A percentile compares a stretch with the other conserved stretches of the same genome.
phyloP scores from a whole-genome alignment of 352 stramenopile species.

The Phytopythium helicoides region DNA sequence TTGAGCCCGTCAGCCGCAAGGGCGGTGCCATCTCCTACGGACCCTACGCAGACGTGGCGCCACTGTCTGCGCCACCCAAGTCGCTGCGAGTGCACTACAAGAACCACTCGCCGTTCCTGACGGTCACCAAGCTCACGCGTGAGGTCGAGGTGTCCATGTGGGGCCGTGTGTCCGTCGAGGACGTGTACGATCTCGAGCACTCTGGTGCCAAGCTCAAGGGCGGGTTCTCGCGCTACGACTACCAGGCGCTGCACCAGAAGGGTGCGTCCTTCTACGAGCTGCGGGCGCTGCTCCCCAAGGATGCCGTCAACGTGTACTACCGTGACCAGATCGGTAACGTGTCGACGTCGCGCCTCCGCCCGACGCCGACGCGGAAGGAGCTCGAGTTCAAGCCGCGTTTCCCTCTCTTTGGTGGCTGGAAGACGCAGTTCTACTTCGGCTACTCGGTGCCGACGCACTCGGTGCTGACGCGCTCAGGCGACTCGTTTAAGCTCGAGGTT shows the following conservation, averaged over 20 bases:
- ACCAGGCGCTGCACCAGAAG: conserved; percentile 55
- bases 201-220: conserved; percentile 83
- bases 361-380: conserved; percentile 49
- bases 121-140: conserved; percentile 76
- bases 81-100: conserved; percentile 77
- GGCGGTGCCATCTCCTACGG: conserved; percentile 77
- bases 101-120: conserved; percentile 87
- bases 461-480: conserved; percentile 58
- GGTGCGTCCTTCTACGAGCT: conserved; percentile 82
- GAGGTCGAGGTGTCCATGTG: conserved; percentile 91
- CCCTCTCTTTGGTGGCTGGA: conserved; percentile 88
- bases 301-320: conserved; percentile 90
- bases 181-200: conserved; percentile 87
- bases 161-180: conserved; percentile 84
- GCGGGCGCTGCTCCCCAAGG: conserved; percentile 56
- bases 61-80: conserved; percentile 14
- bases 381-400: conserved; percentile 85
- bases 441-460: conserved; percentile 85
- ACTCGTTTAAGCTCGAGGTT: conserved; percentile 81
- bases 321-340: conserved; percentile 91
- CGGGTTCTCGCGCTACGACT: conserved; percentile 87
- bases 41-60: conserved; percentile 63
- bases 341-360: conserved; percentile 74
- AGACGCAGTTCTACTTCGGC: conserved; percentile 87
- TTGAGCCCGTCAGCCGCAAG: conserved; percentile 63